These are phyloP conservation scores for Pholiota molesta DNA, from an alignment of 768 basidiomycete species.

Conservation along the genomic window DNA sequence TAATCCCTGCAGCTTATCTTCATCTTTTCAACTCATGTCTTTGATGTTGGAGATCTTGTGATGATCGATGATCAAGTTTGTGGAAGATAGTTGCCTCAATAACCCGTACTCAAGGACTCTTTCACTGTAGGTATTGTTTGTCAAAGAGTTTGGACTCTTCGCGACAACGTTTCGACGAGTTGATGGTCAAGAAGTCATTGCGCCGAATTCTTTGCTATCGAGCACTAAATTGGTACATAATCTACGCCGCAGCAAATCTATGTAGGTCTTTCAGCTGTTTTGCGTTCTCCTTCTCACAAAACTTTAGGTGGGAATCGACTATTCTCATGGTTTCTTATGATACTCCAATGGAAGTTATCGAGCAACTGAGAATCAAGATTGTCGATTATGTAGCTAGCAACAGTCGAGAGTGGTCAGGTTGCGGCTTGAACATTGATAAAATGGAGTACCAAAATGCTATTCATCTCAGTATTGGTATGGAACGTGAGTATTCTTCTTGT, in stretches of 20 bases:
- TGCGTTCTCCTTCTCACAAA: background rate
- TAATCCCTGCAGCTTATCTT: conserved; percentile 62
- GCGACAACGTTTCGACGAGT: conserved; percentile 80
- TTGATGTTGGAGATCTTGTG: conserved; percentile 81
- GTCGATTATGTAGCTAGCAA: conserved; percentile 63
- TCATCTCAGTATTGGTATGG: conserved; percentile 65
- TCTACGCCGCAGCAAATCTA: conserved; percentile 71
- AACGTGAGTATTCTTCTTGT: conserved; percentile 51
- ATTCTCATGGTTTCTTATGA: conserved; percentile 66
- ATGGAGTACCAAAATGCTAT: conserved; percentile 82
- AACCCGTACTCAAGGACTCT: background rate
- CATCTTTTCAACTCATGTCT: conserved; percentile 86
- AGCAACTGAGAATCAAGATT: conserved; percentile 63
- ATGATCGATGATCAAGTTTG: conserved; percentile 75
- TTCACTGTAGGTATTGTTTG: conserved; percentile 43
- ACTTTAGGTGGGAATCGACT: conserved; percentile 66
- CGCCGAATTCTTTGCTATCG: conserved; percentile 74
- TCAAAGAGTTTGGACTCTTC: conserved; percentile 80
- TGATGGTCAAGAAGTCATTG: conserved; percentile 80
- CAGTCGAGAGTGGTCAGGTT: conserved; percentile 73
- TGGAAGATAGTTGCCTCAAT: background rate
- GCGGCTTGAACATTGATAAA: conserved; percentile 69
- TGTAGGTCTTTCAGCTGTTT: conserved; percentile 43
- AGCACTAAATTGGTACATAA: conserved; percentile 79
- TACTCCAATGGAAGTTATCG: conserved; percentile 72